phyloP scores from a whole-genome alignment of 768 basidiomycete genomes.

The Harrya chromipes region DNA sequence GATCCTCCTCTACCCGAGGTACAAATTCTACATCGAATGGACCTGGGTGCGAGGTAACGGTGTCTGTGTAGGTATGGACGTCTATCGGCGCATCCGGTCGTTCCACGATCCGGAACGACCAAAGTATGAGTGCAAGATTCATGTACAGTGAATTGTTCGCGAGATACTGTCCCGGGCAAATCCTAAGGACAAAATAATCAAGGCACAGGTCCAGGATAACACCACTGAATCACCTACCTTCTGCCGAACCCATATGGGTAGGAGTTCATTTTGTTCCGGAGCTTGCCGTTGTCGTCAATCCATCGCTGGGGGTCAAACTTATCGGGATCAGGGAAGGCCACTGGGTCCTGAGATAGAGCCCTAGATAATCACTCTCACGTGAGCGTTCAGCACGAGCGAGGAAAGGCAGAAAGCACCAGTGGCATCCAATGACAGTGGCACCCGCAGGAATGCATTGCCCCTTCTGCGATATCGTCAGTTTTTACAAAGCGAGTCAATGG shows the following conservation, averaged over 20 bases:
- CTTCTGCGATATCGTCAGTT: slow-evolving; percentile 3
- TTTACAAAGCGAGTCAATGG: slow-evolving; percentile 35
- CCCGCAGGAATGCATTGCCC: slow-evolving; percentile 23
- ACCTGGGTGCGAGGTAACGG: slow-evolving; percentile 51
- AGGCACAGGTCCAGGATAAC: background rate
- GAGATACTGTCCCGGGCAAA: slow-evolving; percentile 61
- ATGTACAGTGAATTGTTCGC: slow-evolving; percentile 52
- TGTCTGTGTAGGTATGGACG: slow-evolving; percentile 51
- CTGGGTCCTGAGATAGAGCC: slow-evolving; percentile 24
- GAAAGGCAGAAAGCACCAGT: slow-evolving; percentile 10
- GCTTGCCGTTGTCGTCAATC: slow-evolving; percentile 38
- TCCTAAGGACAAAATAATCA: slow-evolving; percentile 27
- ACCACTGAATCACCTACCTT: slow-evolving; percentile 15
- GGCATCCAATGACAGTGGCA: slow-evolving; percentile 19
- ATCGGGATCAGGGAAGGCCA: slow-evolving; percentile 35
- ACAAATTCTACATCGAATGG: slow-evolving; percentile 57
- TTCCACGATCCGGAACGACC: slow-evolving; percentile 54
- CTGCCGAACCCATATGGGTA: slow-evolving; percentile 54
- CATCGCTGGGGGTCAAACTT: slow-evolving; percentile 55
- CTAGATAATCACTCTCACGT: background rate
- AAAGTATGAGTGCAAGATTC: slow-evolving; percentile 56
- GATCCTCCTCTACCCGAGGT: slow-evolving; percentile 34
- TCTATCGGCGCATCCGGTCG: slow-evolving; percentile 54
- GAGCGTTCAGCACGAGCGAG: background rate
- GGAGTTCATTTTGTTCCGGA: slow-evolving; percentile 42